Evolutionary conservation across 2,329 filamentous ascomycete genomes (phyloP).

Genomic region (Aureobasidium sp.): DNA sequence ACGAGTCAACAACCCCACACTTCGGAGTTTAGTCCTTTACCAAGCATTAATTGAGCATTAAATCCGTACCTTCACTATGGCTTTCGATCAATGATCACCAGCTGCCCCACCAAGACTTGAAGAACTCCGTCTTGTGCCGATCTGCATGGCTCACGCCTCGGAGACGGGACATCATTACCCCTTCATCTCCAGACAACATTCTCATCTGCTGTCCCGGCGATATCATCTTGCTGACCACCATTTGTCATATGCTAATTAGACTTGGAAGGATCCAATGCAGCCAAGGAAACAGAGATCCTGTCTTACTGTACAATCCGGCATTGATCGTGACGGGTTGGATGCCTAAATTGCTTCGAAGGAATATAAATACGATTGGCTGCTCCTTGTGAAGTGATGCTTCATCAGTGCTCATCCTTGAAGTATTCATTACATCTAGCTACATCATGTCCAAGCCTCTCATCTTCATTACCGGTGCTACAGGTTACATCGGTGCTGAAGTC

Average conservation of each 20-base stretch:
- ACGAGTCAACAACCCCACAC: too few species aligned
- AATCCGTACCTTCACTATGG: background rate
- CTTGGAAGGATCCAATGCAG: background rate
- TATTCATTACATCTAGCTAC: background rate
- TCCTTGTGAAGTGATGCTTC: too few species aligned
- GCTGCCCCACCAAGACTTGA: background rate
- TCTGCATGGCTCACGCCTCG: background rate
- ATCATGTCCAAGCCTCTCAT: conserved; percentile 8
- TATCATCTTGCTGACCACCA: background rate
- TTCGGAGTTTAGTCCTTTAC: background rate
- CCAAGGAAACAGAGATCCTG: background rate
- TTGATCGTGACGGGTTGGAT: background rate
- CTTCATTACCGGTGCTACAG: conserved; percentile 25
- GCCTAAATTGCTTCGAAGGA: background rate
- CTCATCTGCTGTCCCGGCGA: too few species aligned
- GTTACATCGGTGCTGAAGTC: conserved; percentile 27
- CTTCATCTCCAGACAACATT: background rate
- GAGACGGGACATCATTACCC: background rate
- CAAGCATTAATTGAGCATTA: background rate
- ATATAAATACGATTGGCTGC: background rate
- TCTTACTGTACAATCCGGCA: background rate
- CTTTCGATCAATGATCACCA: background rate
- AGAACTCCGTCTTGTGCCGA: background rate
- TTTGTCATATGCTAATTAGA: background rate
- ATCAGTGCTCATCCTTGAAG: too few species aligned